phyloP scores from a whole-genome alignment of 345 rosid species.

The Lumnitzera littorea region DNA sequence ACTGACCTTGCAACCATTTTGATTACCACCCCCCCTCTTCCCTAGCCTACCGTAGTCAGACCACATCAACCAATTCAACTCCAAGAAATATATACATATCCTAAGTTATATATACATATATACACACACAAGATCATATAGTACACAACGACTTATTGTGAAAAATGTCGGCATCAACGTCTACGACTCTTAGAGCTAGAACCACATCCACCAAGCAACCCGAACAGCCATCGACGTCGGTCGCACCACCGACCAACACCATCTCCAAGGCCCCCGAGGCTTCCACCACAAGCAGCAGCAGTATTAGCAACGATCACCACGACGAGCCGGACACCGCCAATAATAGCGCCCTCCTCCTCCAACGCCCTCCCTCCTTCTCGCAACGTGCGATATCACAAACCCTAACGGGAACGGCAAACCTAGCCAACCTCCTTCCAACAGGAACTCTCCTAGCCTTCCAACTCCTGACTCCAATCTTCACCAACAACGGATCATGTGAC shows the following conservation, averaged over 20 bases:
- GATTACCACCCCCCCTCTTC: too few relatives aligned
- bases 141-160: too few relatives aligned
- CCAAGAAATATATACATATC: neutral
- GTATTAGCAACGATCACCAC: neutral
- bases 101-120: neutral
- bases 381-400: constrained; percentile 68
- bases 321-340: constrained; percentile 28
- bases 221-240: neutral
- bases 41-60: too few relatives aligned
- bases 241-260: neutral
- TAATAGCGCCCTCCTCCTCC: constrained; percentile 12
- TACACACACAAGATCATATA: neutral
- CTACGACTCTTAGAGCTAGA: constrained; percentile 26
- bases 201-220: constrained; percentile 18
- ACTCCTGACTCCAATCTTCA: constrained; percentile 71
- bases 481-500: constrained; percentile 78
- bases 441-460: constrained; percentile 87
- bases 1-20: too few relatives aligned
- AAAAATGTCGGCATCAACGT: constrained; percentile 1
- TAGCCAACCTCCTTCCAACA: constrained; percentile 92
- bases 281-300: constrained; percentile 9
- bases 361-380: constrained; percentile 31
- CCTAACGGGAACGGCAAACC: constrained; percentile 67
- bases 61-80: too few relatives aligned
- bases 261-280: constrained; percentile 5